A percentile compares a stretch with the other conserved stretches of the same genome.
phyloP scores from a whole-genome alignment of 2,329 filamentous ascomycete species.

The Xylariales sp. region DNA sequence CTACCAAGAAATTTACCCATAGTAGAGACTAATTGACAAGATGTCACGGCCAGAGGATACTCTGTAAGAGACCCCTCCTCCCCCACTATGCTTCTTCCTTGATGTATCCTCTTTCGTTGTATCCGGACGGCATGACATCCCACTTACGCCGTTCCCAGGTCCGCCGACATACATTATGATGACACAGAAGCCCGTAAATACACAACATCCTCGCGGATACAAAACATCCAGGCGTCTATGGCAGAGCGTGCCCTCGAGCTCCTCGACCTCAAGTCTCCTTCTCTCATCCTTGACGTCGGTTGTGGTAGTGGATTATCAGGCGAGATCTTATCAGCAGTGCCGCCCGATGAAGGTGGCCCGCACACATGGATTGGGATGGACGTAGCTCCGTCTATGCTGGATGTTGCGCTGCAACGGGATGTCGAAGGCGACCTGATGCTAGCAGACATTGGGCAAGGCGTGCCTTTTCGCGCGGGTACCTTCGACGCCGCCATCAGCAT shows the following conservation, averaged over 20 bases:
- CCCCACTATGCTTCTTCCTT: constrained; percentile 18
- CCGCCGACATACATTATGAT: constrained; percentile 97
- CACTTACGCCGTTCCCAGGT: constrained; percentile 63
- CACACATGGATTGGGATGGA: constrained; percentile 99
- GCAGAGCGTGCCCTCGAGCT: constrained; percentile 92
- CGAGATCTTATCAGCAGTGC: constrained; percentile 85
- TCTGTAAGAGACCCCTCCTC: constrained; percentile 66
- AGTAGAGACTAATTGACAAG: constrained; percentile 50
- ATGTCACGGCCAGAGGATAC: constrained; percentile 99
- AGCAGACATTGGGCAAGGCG: constrained; percentile 93
- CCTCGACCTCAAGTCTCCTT: constrained; percentile 81
- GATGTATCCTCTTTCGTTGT: constrained; percentile 23
- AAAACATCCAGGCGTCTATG: constrained; percentile 95
- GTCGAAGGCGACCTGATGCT: constrained; percentile 94
- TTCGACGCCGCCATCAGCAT: constrained; percentile 98
- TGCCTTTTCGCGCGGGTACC: constrained; percentile 89
- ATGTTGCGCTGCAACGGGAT: constrained; percentile 89
- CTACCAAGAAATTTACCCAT: not conserved
- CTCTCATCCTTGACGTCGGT: constrained; percentile 94
- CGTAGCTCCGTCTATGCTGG: constrained; percentile 95
- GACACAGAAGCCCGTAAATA: constrained; percentile 97
- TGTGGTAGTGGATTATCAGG: constrained; percentile 95
- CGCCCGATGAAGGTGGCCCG: constrained; percentile 78
- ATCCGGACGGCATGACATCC: constrained; percentile 14
- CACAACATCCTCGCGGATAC: constrained; percentile 94